Conservation (phyloP, 441 rosid genomes). For the Brassica hybrid region DNA sequence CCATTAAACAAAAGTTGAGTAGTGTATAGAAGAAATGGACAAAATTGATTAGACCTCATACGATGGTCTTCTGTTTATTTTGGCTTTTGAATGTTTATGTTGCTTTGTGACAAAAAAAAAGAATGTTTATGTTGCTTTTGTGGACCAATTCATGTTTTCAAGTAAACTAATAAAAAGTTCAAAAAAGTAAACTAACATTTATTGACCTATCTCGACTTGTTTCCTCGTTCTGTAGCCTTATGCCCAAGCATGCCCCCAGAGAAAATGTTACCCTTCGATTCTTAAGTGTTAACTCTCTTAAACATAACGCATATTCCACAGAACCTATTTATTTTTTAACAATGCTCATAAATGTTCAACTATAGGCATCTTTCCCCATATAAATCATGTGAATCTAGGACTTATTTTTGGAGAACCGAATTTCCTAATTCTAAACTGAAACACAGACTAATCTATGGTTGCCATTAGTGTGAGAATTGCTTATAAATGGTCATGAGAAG, state of each 20-base stretch:
- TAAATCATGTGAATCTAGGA: constrained; percentile 14
- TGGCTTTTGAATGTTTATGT: no score
- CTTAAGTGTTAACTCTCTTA: constrained; percentile 55
- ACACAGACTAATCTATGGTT: background rate
- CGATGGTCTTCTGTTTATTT: no score
- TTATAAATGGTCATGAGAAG: constrained; percentile 1
- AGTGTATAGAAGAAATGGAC: no score
- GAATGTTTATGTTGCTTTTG: no score
- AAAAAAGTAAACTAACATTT: background rate
- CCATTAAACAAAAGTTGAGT: no score
- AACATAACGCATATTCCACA: constrained; percentile 2
- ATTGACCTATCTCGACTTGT: constrained; percentile 9
- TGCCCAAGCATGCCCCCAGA: constrained; percentile 72
- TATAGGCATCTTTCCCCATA: background rate
- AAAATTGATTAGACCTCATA: no score
- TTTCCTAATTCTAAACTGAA: background rate
- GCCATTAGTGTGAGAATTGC: background rate
- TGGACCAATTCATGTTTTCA: no score
- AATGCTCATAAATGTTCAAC: constrained; percentile 10
- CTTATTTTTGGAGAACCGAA: background rate
- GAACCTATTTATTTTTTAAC: constrained; percentile 43
- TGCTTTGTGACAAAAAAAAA: no score
- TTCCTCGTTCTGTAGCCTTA: constrained; percentile 51
- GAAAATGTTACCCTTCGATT: constrained; percentile 80
- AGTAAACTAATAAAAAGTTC: no score